phyloP scores from a whole-genome alignment of 2,329 filamentous ascomycete species.

The Pezicula neosporulosa region DNA sequence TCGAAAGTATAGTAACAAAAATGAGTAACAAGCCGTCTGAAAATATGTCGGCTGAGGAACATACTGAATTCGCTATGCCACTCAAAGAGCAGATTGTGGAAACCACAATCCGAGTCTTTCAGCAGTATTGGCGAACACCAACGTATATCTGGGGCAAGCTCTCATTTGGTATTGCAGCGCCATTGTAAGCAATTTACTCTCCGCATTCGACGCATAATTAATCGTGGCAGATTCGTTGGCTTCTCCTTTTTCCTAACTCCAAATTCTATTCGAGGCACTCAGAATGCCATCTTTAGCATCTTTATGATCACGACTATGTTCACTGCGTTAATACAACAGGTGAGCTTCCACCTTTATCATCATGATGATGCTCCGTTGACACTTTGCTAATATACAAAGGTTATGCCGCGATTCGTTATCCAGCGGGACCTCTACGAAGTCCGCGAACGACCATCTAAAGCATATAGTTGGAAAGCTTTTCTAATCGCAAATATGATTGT shows the following conservation, averaged over 20 bases:
- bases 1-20: conserved; percentile 22
- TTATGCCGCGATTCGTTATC: conserved; percentile 68
- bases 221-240: too few species aligned
- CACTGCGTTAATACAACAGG: conserved; percentile 59
- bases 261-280: conserved; percentile 60
- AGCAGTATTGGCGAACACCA: conserved; percentile 77
- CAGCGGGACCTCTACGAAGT: conserved; percentile 67
- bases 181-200: too few species aligned
- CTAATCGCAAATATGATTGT: conserved; percentile 57
- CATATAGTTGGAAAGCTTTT: conserved; percentile 32
- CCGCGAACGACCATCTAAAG: conserved; percentile 29
- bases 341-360: too few species aligned
- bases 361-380: too few species aligned
- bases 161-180: conserved; percentile 44
- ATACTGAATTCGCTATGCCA: conserved; percentile 77
- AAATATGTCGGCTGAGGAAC: conserved; percentile 36
- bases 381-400: too few species aligned
- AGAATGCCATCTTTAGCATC: conserved; percentile 69
- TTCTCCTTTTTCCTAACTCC: conserved; percentile 63
- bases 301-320: conserved; percentile 73
- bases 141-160: conserved; percentile 72
- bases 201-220: too few species aligned
- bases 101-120: conserved; percentile 66
- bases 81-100: conserved; percentile 62
- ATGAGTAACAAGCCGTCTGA: conserved; percentile 39